phyloP scores from a whole-genome alignment of 352 stramenopile species.

The Phytophthora pini region DNA sequence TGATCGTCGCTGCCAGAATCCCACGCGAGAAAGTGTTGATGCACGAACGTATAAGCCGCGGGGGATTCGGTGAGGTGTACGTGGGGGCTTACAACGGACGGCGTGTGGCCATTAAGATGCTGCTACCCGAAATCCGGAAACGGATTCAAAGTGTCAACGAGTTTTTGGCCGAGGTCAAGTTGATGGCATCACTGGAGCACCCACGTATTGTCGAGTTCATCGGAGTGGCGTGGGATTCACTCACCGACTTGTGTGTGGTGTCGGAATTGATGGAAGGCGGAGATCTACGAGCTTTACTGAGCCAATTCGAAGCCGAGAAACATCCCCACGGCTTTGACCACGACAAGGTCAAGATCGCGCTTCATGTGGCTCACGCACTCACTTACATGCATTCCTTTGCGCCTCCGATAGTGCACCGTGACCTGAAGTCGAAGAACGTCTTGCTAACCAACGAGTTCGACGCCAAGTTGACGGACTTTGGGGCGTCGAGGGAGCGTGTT shows the following conservation, averaged over 20 bases:
- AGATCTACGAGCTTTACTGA: slow-evolving; percentile 36
- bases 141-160: slow-evolving; percentile 42
- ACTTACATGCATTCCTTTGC: slow-evolving; percentile 28
- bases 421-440: slow-evolving; percentile 69
- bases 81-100: slow-evolving; percentile 36
- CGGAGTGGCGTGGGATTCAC: slow-evolving; percentile 41
- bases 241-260: slow-evolving; percentile 34
- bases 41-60: slow-evolving; percentile 30
- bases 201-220: slow-evolving; percentile 25
- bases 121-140: slow-evolving; percentile 43
- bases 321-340: slow-evolving; percentile 6
- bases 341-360: slow-evolving; percentile 7
- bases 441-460: slow-evolving; percentile 40
- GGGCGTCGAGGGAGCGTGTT: slow-evolving; percentile 17
- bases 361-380: slow-evolving; percentile 5
- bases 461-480: slow-evolving; percentile 62
- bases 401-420: slow-evolving; percentile 41
- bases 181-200: slow-evolving; percentile 54
- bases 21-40: slow-evolving; percentile 37
- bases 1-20: slow-evolving; percentile 30
- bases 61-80: slow-evolving; percentile 44
- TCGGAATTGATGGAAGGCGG: slow-evolving; percentile 49
- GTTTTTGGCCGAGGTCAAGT: slow-evolving; percentile 51
- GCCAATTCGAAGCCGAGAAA: not conserved
- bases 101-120: slow-evolving; percentile 51